Percentiles rank a stretch among this genome's conserved stretches.
These are phyloP conservation scores for Trichosporon faecale DNA, from an alignment of 1,284 basidiomycete genomes.

Conservation along the genomic window DNA sequence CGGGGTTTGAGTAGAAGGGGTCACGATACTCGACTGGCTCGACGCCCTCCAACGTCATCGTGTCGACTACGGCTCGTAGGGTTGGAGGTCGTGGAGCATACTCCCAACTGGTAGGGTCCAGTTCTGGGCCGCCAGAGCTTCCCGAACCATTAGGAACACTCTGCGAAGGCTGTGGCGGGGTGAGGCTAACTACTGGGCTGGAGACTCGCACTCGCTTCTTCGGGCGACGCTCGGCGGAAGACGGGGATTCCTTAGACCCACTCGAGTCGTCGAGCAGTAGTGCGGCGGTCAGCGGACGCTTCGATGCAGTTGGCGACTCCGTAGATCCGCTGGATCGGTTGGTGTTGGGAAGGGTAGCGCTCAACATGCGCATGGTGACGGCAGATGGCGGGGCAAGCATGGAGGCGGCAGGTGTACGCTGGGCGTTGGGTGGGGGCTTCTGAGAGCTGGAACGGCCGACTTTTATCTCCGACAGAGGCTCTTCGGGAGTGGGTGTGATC, in stretches of 20 bases:
- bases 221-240: slow-evolving; percentile 1
- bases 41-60: slow-evolving; percentile 59
- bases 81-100: slow-evolving; percentile 61
- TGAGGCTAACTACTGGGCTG: neutral
- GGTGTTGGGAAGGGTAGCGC: neutral
- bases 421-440: slow-evolving; percentile 14
- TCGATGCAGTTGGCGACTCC: neutral
- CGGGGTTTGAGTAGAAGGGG: slow-evolving; percentile 72
- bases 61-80: slow-evolving; percentile 56
- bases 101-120: slow-evolving; percentile 49
- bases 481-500: neutral
- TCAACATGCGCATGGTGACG: neutral
- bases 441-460: neutral
- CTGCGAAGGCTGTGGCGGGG: neutral
- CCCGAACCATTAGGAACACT: neutral
- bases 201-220: slow-evolving; percentile 23
- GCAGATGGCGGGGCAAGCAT: neutral
- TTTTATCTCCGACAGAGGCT: neutral
- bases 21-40: slow-evolving; percentile 66
- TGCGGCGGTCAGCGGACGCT: neutral
- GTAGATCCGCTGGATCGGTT: neutral
- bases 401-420: slow-evolving; percentile 2
- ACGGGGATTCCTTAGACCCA: neutral
- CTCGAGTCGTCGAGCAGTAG: neutral
- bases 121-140: slow-evolving; percentile 1